A percentile compares a stretch with the other conserved stretches of the same genome.
These are phyloP conservation scores for Drechslera avenae DNA, from an alignment of 2,329 filamentous ascomycete genomes.

Conservation along the genomic window DNA sequence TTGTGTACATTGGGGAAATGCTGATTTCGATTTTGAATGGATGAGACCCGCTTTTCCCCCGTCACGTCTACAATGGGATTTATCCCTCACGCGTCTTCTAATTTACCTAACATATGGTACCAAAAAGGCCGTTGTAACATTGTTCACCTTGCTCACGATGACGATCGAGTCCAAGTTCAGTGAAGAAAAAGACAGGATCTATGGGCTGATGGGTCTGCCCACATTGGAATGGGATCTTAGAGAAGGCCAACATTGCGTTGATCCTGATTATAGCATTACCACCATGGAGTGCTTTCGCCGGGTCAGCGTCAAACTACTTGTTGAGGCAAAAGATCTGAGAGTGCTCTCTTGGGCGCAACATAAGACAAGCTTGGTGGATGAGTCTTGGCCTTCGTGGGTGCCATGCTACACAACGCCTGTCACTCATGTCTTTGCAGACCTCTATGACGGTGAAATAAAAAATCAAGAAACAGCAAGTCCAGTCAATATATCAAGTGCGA, in stretches of 20 bases:
- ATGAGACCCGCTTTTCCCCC: too few species aligned
- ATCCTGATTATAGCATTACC: not conserved
- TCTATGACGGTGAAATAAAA: too few species aligned
- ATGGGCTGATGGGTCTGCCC: not conserved
- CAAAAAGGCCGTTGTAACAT: too few species aligned
- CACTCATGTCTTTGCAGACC: too few species aligned
- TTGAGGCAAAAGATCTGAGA: not conserved
- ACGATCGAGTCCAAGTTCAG: not conserved
- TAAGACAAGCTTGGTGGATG: not conserved
- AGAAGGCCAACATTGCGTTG: not conserved
- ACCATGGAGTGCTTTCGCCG: not conserved
- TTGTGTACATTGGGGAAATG: too few species aligned
- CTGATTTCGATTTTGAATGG: too few species aligned
- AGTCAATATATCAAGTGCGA: too few species aligned
- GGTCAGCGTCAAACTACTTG: not conserved
- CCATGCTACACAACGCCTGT: not conserved
- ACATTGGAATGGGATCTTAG: not conserved
- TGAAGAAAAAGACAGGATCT: not conserved
- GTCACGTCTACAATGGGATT: too few species aligned
- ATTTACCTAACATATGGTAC: too few species aligned
- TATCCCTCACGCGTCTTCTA: too few species aligned
- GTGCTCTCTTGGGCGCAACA: not conserved
- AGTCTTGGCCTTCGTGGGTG: not conserved
- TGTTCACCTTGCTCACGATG: too few species aligned
- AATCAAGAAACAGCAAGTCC: too few species aligned